Base-by-base conservation (phyloP, 306 rosid species). In the Hippophae tibetana region DNA sequence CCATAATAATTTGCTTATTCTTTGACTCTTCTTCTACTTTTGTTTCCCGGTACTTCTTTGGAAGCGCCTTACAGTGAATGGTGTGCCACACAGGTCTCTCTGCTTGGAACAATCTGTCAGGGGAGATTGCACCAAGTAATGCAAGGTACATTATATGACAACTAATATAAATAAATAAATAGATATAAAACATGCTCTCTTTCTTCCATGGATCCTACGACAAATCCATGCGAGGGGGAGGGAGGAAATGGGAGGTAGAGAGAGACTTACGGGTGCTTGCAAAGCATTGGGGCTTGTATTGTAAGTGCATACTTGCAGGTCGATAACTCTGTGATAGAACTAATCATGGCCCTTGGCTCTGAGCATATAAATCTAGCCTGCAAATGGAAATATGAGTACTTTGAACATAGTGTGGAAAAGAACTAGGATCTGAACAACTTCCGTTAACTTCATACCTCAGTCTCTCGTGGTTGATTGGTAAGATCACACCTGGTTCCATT, bases 241-340 rank as follows among this genome's bases (percentile, higher is more conserved):
- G 7, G 23, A 31, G 41, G 8, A 56, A 55, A 58, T 56, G 55
- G 56, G 71, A 60, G 67, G 61, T 72, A 50, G 57, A 43, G 58
- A 23, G 76, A 58, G 66, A 71, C 84, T 80, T 66, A 88, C 99
- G 79, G 93, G 71, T 92, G 99, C 79, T 82, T 84, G 94, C 99
- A 92, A 26, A 92, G 83, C 6, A 76, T 71, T 7, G 99, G 96
- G 78, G 94, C 84, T 48, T 82, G 96, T 59, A 92, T 69, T 26
- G 95, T 92, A 55, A 92, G 86, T 13, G 96, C 96, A 73, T 92
- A 92, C 75, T 92, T 88, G 93, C 99, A 92, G 41, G 99, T 92
- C 64, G 99, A 82, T 70, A 92, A 75, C 76, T 92, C 98, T 43
- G 96, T 88, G 62, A 92, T 62, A 54, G 99, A 92, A 82, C 81